Evolutionary conservation across 225 moss, liverwort and hornwort genomes (phyloP), one percentile per base, ranked within the genome.

Genomic region (Ulota crispa): DNA sequence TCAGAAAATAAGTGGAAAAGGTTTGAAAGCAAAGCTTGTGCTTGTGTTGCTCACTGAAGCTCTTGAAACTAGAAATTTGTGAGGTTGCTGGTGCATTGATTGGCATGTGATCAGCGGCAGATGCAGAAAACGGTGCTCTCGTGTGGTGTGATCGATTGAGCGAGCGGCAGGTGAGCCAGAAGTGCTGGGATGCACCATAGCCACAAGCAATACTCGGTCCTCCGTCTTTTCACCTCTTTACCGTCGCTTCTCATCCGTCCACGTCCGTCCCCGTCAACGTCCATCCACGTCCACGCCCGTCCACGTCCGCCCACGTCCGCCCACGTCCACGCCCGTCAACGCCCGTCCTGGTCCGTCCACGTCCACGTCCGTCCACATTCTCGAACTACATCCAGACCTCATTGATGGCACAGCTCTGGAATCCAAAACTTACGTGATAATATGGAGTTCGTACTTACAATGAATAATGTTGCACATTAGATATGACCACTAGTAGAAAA

Each of bases 171-270:
- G 8, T 26, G 28, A 28, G 72, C 45, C 67, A 57, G 78, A 37
- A 34, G 52, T 1, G n/a, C 0, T 24, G 4, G 41, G 39, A 0
- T 20, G 11, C 41, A 68, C 27, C 1, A 19, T 72, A 80, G 64
- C 81, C 81, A 73, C 81, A 81, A 73, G 73, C 6, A 80, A 28
- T 3, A 21, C 0, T 41, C n/a, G 55, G 73, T 31, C 9, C 63
- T 64, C 72, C 37, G 27, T 26, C 37, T 59, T 24, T 62, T 72
- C 27, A 14, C 21, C 32, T 5, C 23, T 16, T 23, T 13, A 47
- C 32, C 52, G 72, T 53, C 37, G 1, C 2, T 53, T 47, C 64
- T 64, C 73, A 64, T 72, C 64, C 72, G 52, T 64, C 71, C 62
- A 45, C 4, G 11, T 47, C 30, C 41, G n/a, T 70, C 34, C n/a